Evolutionary conservation across 2,329 filamentous ascomycete species (phyloP).

Genomic region (Bipolaris cookei): DNA sequence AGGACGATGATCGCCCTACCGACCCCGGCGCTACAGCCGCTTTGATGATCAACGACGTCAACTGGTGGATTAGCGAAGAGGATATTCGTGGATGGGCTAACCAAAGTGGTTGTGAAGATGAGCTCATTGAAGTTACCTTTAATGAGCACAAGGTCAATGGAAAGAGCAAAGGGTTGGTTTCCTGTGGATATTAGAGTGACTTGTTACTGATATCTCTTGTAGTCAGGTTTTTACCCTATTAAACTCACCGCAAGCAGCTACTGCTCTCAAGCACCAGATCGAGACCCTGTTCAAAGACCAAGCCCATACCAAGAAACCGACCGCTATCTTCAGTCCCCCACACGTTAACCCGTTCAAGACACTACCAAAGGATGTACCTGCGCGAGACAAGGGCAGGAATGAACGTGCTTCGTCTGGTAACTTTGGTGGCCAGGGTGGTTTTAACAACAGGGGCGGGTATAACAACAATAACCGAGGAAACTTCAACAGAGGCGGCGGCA

Average conservation of each 20-base stretch:
- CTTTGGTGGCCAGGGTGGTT: conserved; percentile 58
- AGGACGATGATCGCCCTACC: conserved; percentile 58
- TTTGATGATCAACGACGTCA: conserved; percentile 84
- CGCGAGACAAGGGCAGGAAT: conserved; percentile 69
- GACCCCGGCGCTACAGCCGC: conserved; percentile 71
- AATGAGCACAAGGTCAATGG: conserved; percentile 99
- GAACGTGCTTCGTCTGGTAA: conserved; percentile 58
- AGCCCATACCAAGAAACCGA: conserved; percentile 68
- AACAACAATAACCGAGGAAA: conserved; percentile 43
- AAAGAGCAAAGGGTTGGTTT: conserved; percentile 90
- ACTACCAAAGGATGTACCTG: conserved; percentile 83
- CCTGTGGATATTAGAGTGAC: background rate
- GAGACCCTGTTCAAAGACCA: conserved; percentile 68
- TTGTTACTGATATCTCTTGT: conserved; percentile 20
- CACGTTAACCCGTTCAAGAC: conserved; percentile 88
- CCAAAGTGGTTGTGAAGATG: conserved; percentile 78
- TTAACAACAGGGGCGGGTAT: conserved; percentile 50
- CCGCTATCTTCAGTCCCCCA: conserved; percentile 76
- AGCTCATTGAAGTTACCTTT: conserved; percentile 91
- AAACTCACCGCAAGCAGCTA: conserved; percentile 79
- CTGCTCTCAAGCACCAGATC: conserved; percentile 81
- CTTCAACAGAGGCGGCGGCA: conserved; percentile 39
- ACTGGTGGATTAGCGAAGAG: conserved; percentile 94
- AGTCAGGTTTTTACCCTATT: conserved; percentile 86
- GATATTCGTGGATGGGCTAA: conserved; percentile 87